Evolutionary conservation across 2,329 filamentous ascomycete genomes (phyloP).

Genomic region (Curvularia hawaiiensis): DNA sequence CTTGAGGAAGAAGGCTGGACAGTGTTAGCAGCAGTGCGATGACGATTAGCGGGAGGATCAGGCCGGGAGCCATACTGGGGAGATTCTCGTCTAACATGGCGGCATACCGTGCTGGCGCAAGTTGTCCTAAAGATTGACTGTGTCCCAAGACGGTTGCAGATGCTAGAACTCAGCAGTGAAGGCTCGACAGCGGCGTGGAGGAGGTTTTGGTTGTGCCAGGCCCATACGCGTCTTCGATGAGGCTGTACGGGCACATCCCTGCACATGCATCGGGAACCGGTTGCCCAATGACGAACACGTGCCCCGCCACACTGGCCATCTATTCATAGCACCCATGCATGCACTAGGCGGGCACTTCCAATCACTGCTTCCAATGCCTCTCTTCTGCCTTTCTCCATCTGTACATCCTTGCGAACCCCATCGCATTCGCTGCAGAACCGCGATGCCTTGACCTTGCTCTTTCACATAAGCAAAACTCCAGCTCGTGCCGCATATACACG

Average conservation of each 20-base stretch:
- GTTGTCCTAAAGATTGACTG: not conserved
- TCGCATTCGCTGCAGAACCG: not conserved
- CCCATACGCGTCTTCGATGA: constrained; percentile 18
- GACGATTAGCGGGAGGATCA: not conserved
- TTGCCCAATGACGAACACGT: constrained; percentile 16
- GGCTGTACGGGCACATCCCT: constrained; percentile 18
- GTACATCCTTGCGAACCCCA: not conserved
- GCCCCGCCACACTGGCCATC: constrained; percentile 3
- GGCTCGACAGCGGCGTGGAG: constrained; percentile 6
- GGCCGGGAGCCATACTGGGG: constrained; percentile 59
- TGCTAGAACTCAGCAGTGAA: constrained; percentile 2
- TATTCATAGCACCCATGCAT: constrained; percentile 11
- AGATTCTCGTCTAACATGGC: constrained; percentile 91
- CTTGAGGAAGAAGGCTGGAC: constrained; percentile 64
- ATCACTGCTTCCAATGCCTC: not conserved
- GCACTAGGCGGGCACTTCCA: constrained; percentile 9
- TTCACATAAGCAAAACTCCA: not conserved
- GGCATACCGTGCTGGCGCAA: constrained; percentile 20
- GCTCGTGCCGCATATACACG: constrained; percentile 3
- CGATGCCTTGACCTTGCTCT: not conserved
- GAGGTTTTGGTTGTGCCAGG: constrained; percentile 5
- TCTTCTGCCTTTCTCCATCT: not conserved
- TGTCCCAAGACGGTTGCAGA: not conserved
- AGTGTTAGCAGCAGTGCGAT: constrained; percentile 32
- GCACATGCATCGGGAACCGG: constrained; percentile 13